A percentile compares a stretch with the other conserved stretches of the same genome.
These are phyloP conservation scores for Cladophialophora carrionii DNA, from an alignment of 2,329 filamentous ascomycete genomes.

Conservation along the genomic window DNA sequence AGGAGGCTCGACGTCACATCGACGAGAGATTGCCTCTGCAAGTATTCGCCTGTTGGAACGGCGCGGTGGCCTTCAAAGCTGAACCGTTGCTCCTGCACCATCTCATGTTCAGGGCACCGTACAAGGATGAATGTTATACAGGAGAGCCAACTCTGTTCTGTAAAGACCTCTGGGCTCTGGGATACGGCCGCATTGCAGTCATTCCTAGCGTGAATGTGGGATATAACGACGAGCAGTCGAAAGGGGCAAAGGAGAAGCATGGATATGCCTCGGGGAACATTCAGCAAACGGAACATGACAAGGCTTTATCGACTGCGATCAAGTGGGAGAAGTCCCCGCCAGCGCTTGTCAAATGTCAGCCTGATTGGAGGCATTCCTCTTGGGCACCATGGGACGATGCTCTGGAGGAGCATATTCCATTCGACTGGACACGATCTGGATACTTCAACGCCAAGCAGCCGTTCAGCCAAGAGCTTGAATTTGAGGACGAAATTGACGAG, in stretches of 20 bases:
- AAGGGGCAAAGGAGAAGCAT: constrained; percentile 54
- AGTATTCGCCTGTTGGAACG: constrained; percentile 66
- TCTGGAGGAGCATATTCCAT: constrained; percentile 11
- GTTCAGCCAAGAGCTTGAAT: constrained; percentile 13
- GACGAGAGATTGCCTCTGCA: constrained; percentile 55
- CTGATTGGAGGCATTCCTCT: constrained; percentile 22
- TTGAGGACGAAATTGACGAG: constrained; percentile 14
- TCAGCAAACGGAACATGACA: constrained; percentile 22
- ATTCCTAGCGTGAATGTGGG: constrained; percentile 61
- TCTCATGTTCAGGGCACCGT: constrained; percentile 52
- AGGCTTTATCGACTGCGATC: constrained; percentile 25
- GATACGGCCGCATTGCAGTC: constrained; percentile 59
- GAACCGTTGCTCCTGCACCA: constrained; percentile 52
- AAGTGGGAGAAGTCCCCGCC: constrained; percentile 37
- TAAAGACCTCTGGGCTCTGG: constrained; percentile 60
- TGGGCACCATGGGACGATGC: constrained; percentile 28
- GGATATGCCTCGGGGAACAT: constrained; percentile 49
- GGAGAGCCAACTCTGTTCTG: constrained; percentile 62
- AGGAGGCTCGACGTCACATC: constrained; percentile 44
- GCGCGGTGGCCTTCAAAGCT: constrained; percentile 56
- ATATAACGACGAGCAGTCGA: constrained; percentile 54
- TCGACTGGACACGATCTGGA: constrained; percentile 23
- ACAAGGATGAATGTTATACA: constrained; percentile 54
- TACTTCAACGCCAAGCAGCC: constrained; percentile 25
- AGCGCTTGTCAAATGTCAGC: constrained; percentile 36